phyloP scores from a whole-genome alignment of 768 basidiomycete genomes.

The Russula foetens region DNA sequence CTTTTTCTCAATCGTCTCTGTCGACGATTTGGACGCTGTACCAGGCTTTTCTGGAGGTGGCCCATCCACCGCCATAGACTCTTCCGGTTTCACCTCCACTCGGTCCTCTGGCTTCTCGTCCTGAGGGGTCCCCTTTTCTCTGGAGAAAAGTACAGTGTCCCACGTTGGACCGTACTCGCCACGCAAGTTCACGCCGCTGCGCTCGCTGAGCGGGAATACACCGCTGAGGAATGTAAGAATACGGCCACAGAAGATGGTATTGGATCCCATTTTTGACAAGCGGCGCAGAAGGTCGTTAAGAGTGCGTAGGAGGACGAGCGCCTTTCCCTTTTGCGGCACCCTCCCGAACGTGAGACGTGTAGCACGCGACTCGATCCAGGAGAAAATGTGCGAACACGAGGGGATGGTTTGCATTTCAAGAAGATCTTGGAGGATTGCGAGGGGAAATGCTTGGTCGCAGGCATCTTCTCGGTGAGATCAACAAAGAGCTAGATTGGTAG shows the following conservation, averaged over 20 bases:
- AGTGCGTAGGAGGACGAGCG: conserved; percentile 73
- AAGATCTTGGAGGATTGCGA: conserved; percentile 69
- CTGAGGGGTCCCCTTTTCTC: conserved; percentile 24
- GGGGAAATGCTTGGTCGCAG: conserved; percentile 69
- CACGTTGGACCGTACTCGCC: conserved; percentile 79
- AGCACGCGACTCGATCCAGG: conserved; percentile 75
- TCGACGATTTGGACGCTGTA: conserved; percentile 13
- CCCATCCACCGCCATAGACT: conserved; percentile 60
- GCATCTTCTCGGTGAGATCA: conserved; percentile 41
- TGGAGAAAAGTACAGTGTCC: conserved; percentile 51
- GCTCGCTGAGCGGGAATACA: conserved; percentile 81
- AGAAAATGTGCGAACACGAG: conserved; percentile 82
- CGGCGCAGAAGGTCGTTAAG: conserved; percentile 83
- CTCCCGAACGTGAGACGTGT: conserved; percentile 65
- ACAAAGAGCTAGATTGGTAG: background rate
- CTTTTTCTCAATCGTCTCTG: conserved; percentile 46
- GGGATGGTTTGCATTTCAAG: conserved; percentile 79
- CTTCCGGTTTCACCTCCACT: conserved; percentile 28
- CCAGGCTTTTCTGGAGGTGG: conserved; percentile 19
- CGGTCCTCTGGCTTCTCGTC: conserved; percentile 27
- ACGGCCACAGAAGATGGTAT: conserved; percentile 81
- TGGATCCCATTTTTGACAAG: conserved; percentile 77
- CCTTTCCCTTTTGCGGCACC: conserved; percentile 83
- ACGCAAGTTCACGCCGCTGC: conserved; percentile 85
- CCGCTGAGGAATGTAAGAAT: conserved; percentile 82